phyloP scores from a whole-genome alignment of 305 asterid genomes.

The Solanum aculeatissimum region DNA sequence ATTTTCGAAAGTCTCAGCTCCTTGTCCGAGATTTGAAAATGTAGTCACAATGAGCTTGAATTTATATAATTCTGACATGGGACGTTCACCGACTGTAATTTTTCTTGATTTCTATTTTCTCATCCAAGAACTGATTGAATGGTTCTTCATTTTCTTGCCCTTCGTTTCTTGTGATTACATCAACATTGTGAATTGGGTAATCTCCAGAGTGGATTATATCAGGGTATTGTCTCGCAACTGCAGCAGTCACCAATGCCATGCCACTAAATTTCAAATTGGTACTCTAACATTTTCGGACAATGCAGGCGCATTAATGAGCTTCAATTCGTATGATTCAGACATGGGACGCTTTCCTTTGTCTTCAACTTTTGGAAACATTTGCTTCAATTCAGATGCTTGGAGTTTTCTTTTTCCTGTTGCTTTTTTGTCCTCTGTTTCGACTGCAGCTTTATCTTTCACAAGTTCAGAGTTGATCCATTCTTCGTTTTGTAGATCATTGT shows the following conservation, averaged over 20 bases:
- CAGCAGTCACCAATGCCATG: too few species aligned
- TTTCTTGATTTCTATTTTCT: background rate
- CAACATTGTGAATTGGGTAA: background rate
- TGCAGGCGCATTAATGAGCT: too few species aligned
- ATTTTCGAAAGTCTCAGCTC: background rate
- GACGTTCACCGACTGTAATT: background rate
- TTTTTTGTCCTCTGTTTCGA: too few species aligned
- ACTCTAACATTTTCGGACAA: too few species aligned
- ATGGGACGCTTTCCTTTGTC: too few species aligned
- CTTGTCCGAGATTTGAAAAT: background rate
- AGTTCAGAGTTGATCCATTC: too few species aligned
- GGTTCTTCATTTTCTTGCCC: background rate
- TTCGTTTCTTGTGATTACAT: background rate
- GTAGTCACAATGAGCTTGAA: background rate
- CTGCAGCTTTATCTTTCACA: too few species aligned
- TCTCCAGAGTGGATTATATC: background rate
- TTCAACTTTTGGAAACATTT: too few species aligned
- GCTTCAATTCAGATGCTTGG: too few species aligned
- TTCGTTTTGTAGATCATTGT: too few species aligned
- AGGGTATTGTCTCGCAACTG: background rate
- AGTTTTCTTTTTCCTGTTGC: too few species aligned
- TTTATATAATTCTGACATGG: background rate
- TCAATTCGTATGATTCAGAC: too few species aligned
- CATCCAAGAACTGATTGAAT: background rate
- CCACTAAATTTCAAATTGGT: background rate